Base-by-base conservation (phyloP, 2,329 filamentous ascomycete species). In the Keithomyces neogunnii region DNA sequence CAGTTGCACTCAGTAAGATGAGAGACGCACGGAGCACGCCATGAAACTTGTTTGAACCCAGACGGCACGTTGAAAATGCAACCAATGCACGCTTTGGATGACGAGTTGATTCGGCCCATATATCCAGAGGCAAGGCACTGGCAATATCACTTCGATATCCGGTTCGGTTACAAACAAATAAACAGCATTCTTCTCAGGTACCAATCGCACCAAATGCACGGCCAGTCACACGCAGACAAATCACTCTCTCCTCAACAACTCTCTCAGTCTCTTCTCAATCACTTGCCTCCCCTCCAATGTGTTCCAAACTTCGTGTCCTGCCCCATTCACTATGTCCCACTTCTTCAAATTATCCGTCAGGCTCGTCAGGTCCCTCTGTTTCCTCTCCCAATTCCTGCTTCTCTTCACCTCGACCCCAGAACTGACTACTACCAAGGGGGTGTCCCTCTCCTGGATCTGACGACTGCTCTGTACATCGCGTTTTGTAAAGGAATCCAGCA, bases 251-350 rank as follows among this genome's bases (percentile, higher is more conserved):
- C 45, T 48, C 7, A 92, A 80, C 56, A 96, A 64, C 63, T 90
- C 74, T 56, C 73, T 77, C 60, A 97, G 69, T 59, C 89, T 81
- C 74, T 86, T 87, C 73, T 95, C 91, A 67, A 97, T 84, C 45
- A 82, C 69, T 48, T 81, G 69, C 50, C 88, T 76, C 1, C 92
- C 92, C 46, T 90, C 79, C 2, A 76, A 66, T 3, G 85, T 89
- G 59, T 72, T 73, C 93, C 93, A 99, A 0, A 97, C 85, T 64
- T 91, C 80, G 66, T 95, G 89, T 4, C 90, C 88, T 3, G 91
- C 90, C 55, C 85, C 80, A 52, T 87, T 81, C 9, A 96, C 89
- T 49, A 96, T 80, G 66, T 96, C 89, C 91, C 92, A 99, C 39
- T 79, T 74, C 52, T 87, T 67, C 48, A 97, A 71, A 46, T 90